A percentile compares a stretch with the other conserved stretches of the same genome.
phyloP scores from a whole-genome alignment of 495 filamentous ascomycete genomes.

The Daldinia caldariorum region DNA sequence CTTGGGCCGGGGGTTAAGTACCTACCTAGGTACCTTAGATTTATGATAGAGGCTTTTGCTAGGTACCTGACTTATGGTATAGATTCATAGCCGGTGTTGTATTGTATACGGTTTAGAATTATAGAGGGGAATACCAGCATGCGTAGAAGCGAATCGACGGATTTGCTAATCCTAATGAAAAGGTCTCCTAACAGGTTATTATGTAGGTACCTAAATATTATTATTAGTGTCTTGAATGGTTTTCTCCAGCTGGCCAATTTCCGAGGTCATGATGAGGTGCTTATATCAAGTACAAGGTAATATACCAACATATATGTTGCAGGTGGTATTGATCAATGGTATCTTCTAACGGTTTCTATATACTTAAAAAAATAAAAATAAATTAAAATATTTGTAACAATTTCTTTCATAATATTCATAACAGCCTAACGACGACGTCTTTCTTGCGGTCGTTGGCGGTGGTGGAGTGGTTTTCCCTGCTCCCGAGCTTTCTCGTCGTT shows the following conservation, averaged over 20 bases:
- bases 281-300: background rate
- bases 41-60: background rate
- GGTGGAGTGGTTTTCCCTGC: background rate
- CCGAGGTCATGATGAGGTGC: background rate
- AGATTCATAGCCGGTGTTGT: slow-evolving; percentile 7
- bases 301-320: too few species aligned
- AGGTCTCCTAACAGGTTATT: background rate
- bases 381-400: background rate
- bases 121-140: background rate
- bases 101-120: background rate
- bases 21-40: too few species aligned
- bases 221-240: too few species aligned
- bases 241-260: too few species aligned
- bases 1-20: background rate
- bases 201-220: too few species aligned
- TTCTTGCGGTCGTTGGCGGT: background rate
- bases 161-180: background rate
- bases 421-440: background rate
- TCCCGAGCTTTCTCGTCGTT: slow-evolving; percentile 1
- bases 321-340: too few species aligned
- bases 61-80: background rate
- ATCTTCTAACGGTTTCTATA: background rate
- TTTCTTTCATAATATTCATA: background rate
- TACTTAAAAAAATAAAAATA: background rate
- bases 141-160: background rate